Evolutionary conservation across 2,329 filamentous ascomycete species (phyloP).

Genomic region (Periglandula ipomoeae): DNA sequence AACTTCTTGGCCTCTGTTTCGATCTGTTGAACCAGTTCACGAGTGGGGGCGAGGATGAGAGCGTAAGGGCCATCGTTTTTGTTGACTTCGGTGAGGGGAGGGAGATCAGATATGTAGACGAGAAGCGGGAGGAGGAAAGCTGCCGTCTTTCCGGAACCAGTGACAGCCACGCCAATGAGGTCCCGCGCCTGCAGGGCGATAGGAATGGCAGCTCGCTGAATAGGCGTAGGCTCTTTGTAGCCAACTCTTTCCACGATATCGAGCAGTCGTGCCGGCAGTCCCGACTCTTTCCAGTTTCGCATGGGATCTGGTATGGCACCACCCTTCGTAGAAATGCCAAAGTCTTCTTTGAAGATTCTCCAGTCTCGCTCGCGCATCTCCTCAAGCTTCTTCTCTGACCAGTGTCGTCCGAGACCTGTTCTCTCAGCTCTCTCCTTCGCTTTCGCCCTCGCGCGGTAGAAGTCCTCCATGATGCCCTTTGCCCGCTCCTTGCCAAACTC

Average conservation of each 20-base stretch:
- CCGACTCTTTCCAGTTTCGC: slow-evolving; percentile 85
- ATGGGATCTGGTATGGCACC: slow-evolving; percentile 90
- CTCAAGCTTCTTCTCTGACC: slow-evolving; percentile 84
- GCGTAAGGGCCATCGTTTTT: slow-evolving; percentile 95
- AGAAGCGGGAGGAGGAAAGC: slow-evolving; percentile 87
- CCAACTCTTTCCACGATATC: slow-evolving; percentile 77
- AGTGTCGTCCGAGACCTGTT: slow-evolving; percentile 80
- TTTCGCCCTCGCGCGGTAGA: slow-evolving; percentile 51
- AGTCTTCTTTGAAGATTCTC: slow-evolving; percentile 99
- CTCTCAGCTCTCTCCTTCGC: slow-evolving; percentile 64
- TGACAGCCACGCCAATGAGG: slow-evolving; percentile 96
- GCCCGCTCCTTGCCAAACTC: slow-evolving; percentile 72
- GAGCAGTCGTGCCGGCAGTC: slow-evolving; percentile 65
- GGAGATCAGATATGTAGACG: slow-evolving; percentile 88
- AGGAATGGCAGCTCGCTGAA: slow-evolving; percentile 90
- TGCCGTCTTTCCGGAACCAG: slow-evolving; percentile 96
- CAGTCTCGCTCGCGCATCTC: slow-evolving; percentile 98
- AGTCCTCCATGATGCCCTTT: slow-evolving; percentile 71
- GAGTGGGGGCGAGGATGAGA: slow-evolving; percentile 92
- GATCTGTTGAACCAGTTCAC: slow-evolving; percentile 96
- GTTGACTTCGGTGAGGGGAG: slow-evolving; percentile 71
- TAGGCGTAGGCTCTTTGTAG: slow-evolving; percentile 83
- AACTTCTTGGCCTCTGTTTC: slow-evolving; percentile 92
- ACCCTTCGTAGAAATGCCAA: slow-evolving; percentile 91
- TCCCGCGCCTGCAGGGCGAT: slow-evolving; percentile 89